Evolutionary conservation across 768 basidiomycete genomes (phyloP).

Genomic region (Tulasnella sp.): DNA sequence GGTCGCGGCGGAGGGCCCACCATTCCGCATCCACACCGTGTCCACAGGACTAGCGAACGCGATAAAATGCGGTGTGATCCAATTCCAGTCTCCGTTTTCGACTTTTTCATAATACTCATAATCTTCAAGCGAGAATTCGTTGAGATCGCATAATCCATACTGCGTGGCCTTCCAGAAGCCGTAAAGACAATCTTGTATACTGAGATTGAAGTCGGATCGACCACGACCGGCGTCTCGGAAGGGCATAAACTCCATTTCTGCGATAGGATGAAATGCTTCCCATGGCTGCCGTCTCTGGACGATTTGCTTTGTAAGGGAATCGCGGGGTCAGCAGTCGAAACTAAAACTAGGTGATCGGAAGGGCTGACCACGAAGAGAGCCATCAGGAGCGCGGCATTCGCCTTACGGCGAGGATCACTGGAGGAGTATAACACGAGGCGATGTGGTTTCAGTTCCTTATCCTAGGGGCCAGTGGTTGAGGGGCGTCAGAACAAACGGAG

Average conservation of each 20-base stretch:
- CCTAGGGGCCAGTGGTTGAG: conserved; percentile 37
- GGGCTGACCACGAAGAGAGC: conserved; percentile 78
- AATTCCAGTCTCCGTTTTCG: conserved; percentile 93
- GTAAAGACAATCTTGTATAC: conserved; percentile 85
- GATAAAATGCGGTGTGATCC: conserved; percentile 84
- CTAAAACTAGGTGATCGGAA: not conserved
- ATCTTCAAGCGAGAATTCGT: conserved; percentile 84
- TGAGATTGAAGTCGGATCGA: conserved; percentile 84
- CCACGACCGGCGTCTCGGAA: conserved; percentile 94
- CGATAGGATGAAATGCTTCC: conserved; percentile 91
- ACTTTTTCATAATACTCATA: conserved; percentile 95
- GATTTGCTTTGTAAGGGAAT: conserved; percentile 66
- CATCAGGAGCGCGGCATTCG: conserved; percentile 90
- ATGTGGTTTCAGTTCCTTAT: conserved; percentile 59
- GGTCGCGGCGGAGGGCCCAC: conserved; percentile 11
- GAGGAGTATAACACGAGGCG: conserved; percentile 82
- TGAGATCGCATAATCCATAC: conserved; percentile 86
- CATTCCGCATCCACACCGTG: conserved; percentile 64
- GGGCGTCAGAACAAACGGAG: conserved; percentile 28
- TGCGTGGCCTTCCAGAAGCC: conserved; percentile 65
- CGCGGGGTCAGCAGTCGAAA: not conserved
- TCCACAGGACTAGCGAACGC: conserved; percentile 92
- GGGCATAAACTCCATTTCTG: conserved; percentile 85
- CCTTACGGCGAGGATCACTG: conserved; percentile 74
- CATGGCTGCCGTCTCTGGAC: conserved; percentile 82